Conservation (phyloP, 2,329 filamentous ascomycete genomes). For the Botrytis deweyae region DNA sequence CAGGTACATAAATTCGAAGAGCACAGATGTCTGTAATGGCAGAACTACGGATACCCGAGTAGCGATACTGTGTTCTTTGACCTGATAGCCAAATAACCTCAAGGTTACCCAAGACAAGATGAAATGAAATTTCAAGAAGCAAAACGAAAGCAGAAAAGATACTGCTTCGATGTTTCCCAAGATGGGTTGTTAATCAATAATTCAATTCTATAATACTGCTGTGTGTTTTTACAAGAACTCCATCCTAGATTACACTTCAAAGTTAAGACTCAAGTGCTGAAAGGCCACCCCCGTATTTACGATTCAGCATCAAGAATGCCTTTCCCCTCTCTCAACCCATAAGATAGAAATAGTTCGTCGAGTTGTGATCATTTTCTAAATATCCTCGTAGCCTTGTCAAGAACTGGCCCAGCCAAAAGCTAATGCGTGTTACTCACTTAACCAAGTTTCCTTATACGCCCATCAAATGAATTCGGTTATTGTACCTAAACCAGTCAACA, state of each 20-base stretch:
- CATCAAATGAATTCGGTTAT: constrained; percentile 13
- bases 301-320: constrained; percentile 25
- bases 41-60: constrained; percentile 14
- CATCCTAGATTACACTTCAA: constrained; percentile 29
- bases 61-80: constrained; percentile 22
- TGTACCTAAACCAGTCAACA: constrained; percentile 16
- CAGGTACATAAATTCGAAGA: constrained; percentile 7
- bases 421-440: constrained; percentile 11
- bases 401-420: constrained; percentile 10
- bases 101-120: too few relatives aligned
- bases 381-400: constrained; percentile 3
- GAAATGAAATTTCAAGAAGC: neutral
- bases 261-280: constrained; percentile 22
- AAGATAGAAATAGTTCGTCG: constrained; percentile 4
- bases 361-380: constrained; percentile 21
- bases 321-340: neutral
- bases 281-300: constrained; percentile 25
- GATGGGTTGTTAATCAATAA: neutral
- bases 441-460: constrained; percentile 18
- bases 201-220: constrained; percentile 17
- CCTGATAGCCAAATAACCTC: neutral
- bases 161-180: neutral
- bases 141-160: neutral
- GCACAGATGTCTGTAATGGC: constrained; percentile 15
- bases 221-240: constrained; percentile 34